These are phyloP conservation scores for Erythrophleum ivorense DNA, from an alignment of 331 rosid species.

Conservation along the genomic window DNA sequence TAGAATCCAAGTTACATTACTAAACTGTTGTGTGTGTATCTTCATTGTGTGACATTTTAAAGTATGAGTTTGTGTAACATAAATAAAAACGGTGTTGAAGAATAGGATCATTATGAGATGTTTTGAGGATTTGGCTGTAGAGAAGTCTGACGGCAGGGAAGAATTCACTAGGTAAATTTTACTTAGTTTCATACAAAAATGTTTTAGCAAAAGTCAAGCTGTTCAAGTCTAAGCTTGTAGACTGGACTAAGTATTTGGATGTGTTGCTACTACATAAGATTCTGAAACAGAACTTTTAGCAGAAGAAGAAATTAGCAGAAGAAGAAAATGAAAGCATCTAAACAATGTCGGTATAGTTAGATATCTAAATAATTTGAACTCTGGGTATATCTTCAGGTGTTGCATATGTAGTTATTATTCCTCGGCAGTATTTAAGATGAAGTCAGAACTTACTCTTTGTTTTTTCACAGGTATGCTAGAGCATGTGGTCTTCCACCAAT, in stretches of 20 bases:
- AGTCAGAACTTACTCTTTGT: constrained; percentile 25
- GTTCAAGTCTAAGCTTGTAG: background rate
- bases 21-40: constrained; percentile 6
- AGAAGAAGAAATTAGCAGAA: constrained; percentile 11
- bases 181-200: constrained; percentile 3
- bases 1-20: constrained; percentile 1
- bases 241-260: constrained; percentile 16
- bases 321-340: constrained; percentile 31
- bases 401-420: constrained; percentile 28
- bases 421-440: constrained; percentile 20
- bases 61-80: constrained; percentile 3
- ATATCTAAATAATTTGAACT: constrained; percentile 5
- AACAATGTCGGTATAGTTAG: constrained; percentile 15
- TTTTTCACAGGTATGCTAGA: constrained; percentile 76
- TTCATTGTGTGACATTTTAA: constrained; percentile 13
- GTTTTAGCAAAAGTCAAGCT: background rate
- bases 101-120: too few relatives aligned
- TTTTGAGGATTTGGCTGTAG: constrained; percentile 28
- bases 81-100: background rate
- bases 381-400: constrained; percentile 21
- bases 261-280: background rate
- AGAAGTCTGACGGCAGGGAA: constrained; percentile 21
- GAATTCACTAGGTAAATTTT: background rate
- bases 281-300: constrained; percentile 4
- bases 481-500: constrained; percentile 87